Evolutionary conservation across 176 grass and related monocot species (phyloP).

Genomic region (Tillandsia leiboldiana): DNA sequence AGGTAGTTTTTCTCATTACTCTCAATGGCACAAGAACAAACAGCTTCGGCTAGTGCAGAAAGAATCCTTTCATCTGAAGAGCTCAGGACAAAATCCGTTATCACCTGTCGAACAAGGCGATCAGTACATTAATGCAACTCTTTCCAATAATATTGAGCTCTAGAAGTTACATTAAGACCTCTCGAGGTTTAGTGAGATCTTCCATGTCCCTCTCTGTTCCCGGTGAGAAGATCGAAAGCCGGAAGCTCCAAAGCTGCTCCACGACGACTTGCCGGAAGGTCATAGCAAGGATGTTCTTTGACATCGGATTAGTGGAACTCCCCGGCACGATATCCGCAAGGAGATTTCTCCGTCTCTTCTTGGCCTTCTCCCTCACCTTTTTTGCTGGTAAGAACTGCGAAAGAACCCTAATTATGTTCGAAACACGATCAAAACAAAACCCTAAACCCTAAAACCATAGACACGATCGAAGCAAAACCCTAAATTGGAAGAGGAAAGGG

Average conservation of each 20-base stretch:
- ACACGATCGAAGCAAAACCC: not conserved
- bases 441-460: not conserved
- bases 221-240: constrained; percentile 40
- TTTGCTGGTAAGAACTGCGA: constrained; percentile 69
- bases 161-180: constrained; percentile 28
- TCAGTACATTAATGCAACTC: constrained; percentile 10
- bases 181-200: constrained; percentile 36
- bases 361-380: constrained; percentile 63
- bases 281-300: constrained; percentile 53
- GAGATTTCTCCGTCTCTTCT: constrained; percentile 33
- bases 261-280: constrained; percentile 75
- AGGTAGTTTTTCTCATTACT: constrained; percentile 32
- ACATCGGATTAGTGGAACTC: constrained; percentile 9
- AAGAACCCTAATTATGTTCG: not conserved
- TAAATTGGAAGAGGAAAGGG: not conserved
- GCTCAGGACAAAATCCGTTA: constrained; percentile 32
- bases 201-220: constrained; percentile 37
- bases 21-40: constrained; percentile 49
- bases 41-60: constrained; percentile 58
- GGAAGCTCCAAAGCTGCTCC: constrained; percentile 48
- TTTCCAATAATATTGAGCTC: not conserved
- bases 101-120: constrained; percentile 27
- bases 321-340: constrained; percentile 31
- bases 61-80: constrained; percentile 66
- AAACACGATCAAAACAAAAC: not conserved